phyloP scores from a whole-genome alignment of 371 early-diverging fungal species.

The Mucor saturninus region DNA sequence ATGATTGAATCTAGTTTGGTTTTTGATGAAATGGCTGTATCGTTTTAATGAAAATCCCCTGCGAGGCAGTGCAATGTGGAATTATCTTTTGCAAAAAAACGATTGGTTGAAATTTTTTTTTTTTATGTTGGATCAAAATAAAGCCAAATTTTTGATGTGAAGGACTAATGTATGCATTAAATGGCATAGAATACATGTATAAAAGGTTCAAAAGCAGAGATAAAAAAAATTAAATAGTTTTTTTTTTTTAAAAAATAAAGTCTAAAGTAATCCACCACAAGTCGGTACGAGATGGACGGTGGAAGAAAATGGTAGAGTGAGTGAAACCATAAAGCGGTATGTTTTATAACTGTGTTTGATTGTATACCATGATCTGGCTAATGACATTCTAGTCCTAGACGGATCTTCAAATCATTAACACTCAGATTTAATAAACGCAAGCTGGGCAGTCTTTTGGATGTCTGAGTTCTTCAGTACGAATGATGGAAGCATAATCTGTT shows the following conservation, averaged over 20 bases:
- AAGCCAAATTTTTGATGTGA: too few species aligned
- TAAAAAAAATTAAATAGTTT: not conserved
- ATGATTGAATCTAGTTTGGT: too few species aligned
- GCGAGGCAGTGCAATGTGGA: too few species aligned
- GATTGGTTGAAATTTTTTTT: too few species aligned
- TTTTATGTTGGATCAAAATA: too few species aligned
- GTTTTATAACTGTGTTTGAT: slow-evolving; percentile 37
- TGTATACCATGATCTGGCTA: slow-evolving; percentile 22
- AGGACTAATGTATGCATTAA: too few species aligned
- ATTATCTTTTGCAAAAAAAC: too few species aligned
- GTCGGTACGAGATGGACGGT: not conserved
- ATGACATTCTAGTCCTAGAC: slow-evolving; percentile 8
- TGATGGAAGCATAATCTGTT: slow-evolving; percentile 38
- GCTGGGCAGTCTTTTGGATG: slow-evolving; percentile 42
- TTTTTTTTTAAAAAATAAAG: not conserved
- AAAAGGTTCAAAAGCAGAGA: not conserved
- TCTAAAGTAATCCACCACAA: slow-evolving; percentile 6
- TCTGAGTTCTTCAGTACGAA: slow-evolving; percentile 34
- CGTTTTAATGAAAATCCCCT: too few species aligned
- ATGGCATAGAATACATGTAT: not conserved
- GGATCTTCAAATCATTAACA: slow-evolving; percentile 22
- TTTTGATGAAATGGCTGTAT: too few species aligned
- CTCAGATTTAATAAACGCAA: slow-evolving; percentile 32
- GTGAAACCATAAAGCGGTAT: slow-evolving; percentile 12
- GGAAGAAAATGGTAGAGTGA: not conserved